Base-by-base conservation (phyloP, 352 stramenopile species). In the Phytopythium aichiense region DNA sequence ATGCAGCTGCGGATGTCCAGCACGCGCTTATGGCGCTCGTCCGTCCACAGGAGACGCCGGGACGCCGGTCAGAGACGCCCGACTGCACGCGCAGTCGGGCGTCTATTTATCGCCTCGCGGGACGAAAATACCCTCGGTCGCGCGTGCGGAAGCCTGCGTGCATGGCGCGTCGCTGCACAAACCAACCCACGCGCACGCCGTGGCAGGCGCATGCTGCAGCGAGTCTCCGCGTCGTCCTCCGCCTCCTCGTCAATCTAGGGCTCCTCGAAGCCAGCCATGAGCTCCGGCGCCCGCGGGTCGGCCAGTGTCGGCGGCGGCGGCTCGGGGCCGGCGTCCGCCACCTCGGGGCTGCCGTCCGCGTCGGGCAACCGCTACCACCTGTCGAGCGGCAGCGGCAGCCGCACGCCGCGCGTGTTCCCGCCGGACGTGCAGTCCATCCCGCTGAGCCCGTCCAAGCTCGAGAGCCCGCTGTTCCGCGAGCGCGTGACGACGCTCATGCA, bases 381-480 rank as follows among this genome's bases (percentile, higher is more conserved):
- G 15, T 40, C 68, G 12, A 79, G 67, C 45, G 25, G 53, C 53
- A 69, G 57, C 45, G 61, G 67, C 1, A 59, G 65, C 30, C 74
- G 72, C 25, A 81, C 75, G 35, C 76, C 76, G 20, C 76, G 78
- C 16, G 69, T 90, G 46, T 88, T 88, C 61, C 78, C 81, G 6
- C 69, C 74, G 3, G 76, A 88, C 31, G 60, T 84, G 18, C 65
- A 68, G 18, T 72, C 76, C 37, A 81, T 90, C 57, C 81, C 79
- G 35, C 60, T 88, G 22, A 90, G 81, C 62, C 81, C 79, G 54
- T 88, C 82, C 20, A 73, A 80, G 22, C 78, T 91, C 42, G 82
- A 91, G 49, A 91, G 76, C 61, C 79, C 82, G 22, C 80, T 88
- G 68, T 91, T 91, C 60, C 77, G 73, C 16, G 79, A 89, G 43